Base-by-base conservation (phyloP, 2,329 filamentous ascomycete species). In the Trichoderma guizhouense region DNA sequence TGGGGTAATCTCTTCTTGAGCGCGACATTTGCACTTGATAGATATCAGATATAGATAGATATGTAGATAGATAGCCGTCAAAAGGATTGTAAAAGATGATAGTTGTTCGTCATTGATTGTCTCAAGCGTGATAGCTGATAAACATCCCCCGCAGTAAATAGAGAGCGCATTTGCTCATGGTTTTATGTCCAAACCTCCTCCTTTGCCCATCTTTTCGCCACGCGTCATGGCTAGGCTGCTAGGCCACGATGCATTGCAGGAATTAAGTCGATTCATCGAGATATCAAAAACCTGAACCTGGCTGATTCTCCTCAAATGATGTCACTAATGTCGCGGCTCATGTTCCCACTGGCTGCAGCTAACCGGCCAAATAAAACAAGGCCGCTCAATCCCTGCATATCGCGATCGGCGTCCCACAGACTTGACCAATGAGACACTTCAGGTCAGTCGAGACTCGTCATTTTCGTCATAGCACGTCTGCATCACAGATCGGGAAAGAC, bases 351-450 rank as follows among this genome's bases (percentile, higher is more conserved):
- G 43, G 68, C 60, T 62, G 58, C 30, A 70, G 15, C 57, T 21
- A 69, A 62, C 62, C 55, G 43, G 61, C 51, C 32, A 36, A 60
- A 53, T 21, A 28, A 71, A 26, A 53, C 11, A 36, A 71, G 18
- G 51, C 51, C 18, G n/a, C 55, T 36, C 28, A 55, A 71, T 71
- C 70, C 69, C 63, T 71, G 70, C 70, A 71, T 39, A 67, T 67
- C 68, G 68, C 39, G 63, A 71, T 71, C 63, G 63, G 28, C 55
- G 15, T 61, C 30, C 53, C 53, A 47, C 70, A 39, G 28, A 58
- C 34, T 39, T 15, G 7, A 9, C 24, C 34, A 69, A 39, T 39
- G 39, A 58, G 28, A 24, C 28, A 53, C 43, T 67, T 24, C 14
- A 34, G 24, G 47, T 51, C 1, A 28, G 51, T 21, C 51, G 57